Conservation (phyloP, 2,329 filamentous ascomycete genomes). For the Colletotrichum theobromicola region DNA sequence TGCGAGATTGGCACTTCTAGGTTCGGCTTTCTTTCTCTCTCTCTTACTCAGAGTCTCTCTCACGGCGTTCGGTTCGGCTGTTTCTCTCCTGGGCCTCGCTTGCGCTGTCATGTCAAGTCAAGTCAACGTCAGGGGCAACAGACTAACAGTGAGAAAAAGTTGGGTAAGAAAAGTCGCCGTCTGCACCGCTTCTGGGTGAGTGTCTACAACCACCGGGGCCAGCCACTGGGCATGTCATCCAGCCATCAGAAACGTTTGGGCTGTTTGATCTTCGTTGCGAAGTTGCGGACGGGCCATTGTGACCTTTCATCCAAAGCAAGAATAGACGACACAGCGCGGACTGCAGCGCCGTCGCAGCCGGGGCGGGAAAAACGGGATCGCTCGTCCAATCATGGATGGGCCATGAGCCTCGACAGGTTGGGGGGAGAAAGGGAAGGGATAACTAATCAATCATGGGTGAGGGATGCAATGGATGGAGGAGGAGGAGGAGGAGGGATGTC, state of each 20-base stretch:
- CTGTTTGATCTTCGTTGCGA: constrained; percentile 19
- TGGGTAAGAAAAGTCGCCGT: not conserved
- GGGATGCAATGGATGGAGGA: too few relatives aligned
- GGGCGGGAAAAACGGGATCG: not conserved
- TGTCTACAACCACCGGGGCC: not conserved
- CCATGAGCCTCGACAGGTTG: not conserved
- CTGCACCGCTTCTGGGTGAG: not conserved
- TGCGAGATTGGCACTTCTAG: not conserved
- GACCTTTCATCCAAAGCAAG: constrained; percentile 14
- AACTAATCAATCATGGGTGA: not conserved
- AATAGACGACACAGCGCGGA: constrained; percentile 9
- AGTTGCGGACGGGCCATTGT: not conserved
- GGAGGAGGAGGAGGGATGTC: not conserved
- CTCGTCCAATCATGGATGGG: not conserved
- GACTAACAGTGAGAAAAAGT: not conserved
- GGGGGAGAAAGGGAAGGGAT: not conserved
- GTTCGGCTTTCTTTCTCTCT: not conserved
- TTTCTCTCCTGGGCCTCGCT: not conserved
- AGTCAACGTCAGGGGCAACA: not conserved
- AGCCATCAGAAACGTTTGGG: constrained; percentile 20
- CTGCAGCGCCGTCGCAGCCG: not conserved
- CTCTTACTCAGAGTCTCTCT: not conserved
- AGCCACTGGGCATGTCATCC: not conserved
- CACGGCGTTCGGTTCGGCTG: not conserved
- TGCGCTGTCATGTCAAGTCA: not conserved